Conservation (phyloP, 106 monocot genomes). For the Acorus calamus region DNA sequence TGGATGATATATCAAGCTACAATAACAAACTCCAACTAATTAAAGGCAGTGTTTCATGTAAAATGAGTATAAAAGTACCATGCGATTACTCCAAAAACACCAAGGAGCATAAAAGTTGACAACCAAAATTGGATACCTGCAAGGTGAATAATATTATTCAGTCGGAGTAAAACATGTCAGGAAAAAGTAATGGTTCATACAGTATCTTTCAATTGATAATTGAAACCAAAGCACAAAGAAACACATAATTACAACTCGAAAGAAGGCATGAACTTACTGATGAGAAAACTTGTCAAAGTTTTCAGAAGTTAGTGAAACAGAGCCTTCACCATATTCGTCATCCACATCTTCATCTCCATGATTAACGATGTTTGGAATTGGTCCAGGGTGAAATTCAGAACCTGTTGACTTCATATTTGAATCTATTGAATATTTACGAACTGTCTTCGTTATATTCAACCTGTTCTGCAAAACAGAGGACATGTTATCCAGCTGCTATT, state of each 20-base stretch:
- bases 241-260: no score
- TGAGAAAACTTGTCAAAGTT: constrained; percentile 78
- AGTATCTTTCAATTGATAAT: no score
- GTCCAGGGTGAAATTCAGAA: constrained; percentile 73
- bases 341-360: constrained; percentile 68
- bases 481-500: not conserved
- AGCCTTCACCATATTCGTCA: constrained; percentile 63
- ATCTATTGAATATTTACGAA: constrained; percentile 96
- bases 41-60: not conserved
- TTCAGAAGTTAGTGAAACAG: constrained; percentile 42
- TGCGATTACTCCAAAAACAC: constrained; percentile 98
- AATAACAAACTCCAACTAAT: no score
- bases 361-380: constrained; percentile 72
- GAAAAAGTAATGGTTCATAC: no score
- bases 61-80: constrained; percentile 22
- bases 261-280: constrained; percentile 34
- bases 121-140: constrained; percentile 79
- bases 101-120: constrained; percentile 99
- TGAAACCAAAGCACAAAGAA: no score
- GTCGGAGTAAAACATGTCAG: no score
- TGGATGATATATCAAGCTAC: no score
- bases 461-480: constrained; percentile 73
- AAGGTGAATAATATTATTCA: not conserved
- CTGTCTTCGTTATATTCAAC: constrained; percentile 93
- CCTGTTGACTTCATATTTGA: constrained; percentile 73